These are phyloP conservation scores for Acidomyces sp. DNA, from an alignment of 495 filamentous ascomycete genomes.

Conservation along the genomic window DNA sequence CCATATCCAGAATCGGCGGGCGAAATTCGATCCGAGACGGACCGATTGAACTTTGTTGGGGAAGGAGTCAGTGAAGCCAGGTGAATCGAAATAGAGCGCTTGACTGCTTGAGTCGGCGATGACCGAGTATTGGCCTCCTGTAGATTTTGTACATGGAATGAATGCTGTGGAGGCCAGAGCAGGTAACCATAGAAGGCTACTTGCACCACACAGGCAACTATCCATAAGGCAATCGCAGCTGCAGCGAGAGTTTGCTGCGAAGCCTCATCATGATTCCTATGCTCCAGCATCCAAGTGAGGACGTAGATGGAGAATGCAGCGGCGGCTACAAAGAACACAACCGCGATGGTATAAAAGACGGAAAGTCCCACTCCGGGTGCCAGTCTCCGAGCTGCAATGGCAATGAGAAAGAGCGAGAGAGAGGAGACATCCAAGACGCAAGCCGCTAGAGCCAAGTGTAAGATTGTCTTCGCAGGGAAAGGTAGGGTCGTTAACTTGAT, in stretches of 20 bases:
- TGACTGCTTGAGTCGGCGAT: background rate
- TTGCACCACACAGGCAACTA: conserved; percentile 1
- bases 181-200: conserved; percentile 3
- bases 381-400: background rate
- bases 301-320: conserved; percentile 8
- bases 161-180: background rate
- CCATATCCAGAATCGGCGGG: conserved; percentile 1
- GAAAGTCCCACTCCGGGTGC: background rate
- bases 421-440: conserved; percentile 3
- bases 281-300: conserved; percentile 5
- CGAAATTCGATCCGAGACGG: conserved; percentile 1
- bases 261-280: background rate
- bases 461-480: background rate
- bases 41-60: background rate
- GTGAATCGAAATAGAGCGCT: conserved; percentile 3
- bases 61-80: conserved; percentile 1
- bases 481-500: background rate
- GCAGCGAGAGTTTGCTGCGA: background rate
- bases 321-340: background rate
- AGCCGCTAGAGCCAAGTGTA: conserved; percentile 1
- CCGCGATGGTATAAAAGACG: background rate
- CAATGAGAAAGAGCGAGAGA: background rate
- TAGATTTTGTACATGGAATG: background rate
- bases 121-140: background rate
- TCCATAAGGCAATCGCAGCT: conserved; percentile 9